These are phyloP conservation scores for Beauveria bassiana DNA, from an alignment of 2,329 filamentous ascomycete genomes.

Conservation along the genomic window DNA sequence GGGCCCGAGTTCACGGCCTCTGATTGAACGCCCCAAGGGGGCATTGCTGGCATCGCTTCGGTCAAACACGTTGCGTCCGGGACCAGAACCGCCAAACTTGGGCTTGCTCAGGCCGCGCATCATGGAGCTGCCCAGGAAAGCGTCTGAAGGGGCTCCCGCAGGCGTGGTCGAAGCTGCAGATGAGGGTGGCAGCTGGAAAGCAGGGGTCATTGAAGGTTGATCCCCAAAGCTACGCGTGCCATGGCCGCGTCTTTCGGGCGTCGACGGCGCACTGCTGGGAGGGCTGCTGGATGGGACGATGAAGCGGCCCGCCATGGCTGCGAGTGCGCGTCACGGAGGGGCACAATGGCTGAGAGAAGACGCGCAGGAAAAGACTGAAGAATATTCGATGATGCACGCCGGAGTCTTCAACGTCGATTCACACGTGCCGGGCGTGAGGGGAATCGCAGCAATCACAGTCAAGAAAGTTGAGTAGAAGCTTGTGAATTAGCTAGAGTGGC, in stretches of 20 bases:
- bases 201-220: slow-evolving; percentile 45
- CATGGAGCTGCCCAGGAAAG: slow-evolving; percentile 48
- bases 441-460: background rate
- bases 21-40: slow-evolving; percentile 42
- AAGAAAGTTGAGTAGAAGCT: background rate
- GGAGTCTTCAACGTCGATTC: background rate
- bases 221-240: slow-evolving; percentile 34
- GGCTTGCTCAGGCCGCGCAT: slow-evolving; percentile 34
- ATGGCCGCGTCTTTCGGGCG: slow-evolving; percentile 35
- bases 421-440: slow-evolving; percentile 1
- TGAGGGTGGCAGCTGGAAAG: slow-evolving; percentile 43
- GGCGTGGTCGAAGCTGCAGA: slow-evolving; percentile 49
- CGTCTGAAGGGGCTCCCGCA: slow-evolving; percentile 46
- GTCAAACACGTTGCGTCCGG: slow-evolving; percentile 31
- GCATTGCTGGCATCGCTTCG: slow-evolving; percentile 29
- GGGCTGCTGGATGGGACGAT: slow-evolving; percentile 36
- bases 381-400: background rate
- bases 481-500: background rate
- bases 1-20: slow-evolving; percentile 34
- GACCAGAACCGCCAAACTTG: slow-evolving; percentile 29
- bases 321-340: background rate
- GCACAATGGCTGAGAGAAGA: background rate
- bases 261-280: slow-evolving; percentile 38
- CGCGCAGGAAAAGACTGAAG: background rate
- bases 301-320: slow-evolving; percentile 34